phyloP scores from a whole-genome alignment of 2,329 filamentous ascomycete genomes.

The Aurifilum marmelostoma region DNA sequence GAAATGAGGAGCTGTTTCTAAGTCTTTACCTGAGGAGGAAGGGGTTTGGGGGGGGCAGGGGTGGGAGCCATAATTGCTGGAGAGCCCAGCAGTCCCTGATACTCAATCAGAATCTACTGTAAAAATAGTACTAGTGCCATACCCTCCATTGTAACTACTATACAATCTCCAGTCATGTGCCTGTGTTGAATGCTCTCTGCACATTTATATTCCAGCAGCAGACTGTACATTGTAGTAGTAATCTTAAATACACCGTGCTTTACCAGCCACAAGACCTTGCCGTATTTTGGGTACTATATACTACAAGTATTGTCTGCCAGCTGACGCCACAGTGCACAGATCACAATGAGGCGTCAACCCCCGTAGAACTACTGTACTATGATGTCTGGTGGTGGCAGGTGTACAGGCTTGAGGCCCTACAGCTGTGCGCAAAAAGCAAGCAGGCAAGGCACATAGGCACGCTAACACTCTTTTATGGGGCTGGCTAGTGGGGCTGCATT shows the following conservation, averaged over 20 bases:
- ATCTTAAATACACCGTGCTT: neutral
- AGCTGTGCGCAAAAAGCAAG: no score
- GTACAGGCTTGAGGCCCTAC: neutral
- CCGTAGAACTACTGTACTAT: neutral
- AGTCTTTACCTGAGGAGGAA: neutral
- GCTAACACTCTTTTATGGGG: slow-evolving; percentile 2
- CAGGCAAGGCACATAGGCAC: neutral
- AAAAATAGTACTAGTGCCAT: neutral
- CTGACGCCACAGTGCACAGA: neutral
- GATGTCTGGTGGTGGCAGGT: neutral
- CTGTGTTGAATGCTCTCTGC: neutral
- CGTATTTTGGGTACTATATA: no score
- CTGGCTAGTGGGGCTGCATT: neutral
- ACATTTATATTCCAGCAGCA: neutral
- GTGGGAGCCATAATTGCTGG: neutral
- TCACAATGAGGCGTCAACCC: neutral
- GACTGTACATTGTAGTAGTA: no score
- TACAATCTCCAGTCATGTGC: slow-evolving; percentile 1
- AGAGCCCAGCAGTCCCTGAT: neutral
- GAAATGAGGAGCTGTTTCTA: neutral
- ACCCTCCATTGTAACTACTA: neutral
- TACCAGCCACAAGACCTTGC: neutral
- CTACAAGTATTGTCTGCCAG: neutral
- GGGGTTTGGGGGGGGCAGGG: no score
- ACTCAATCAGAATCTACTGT: neutral